These are phyloP conservation scores for Trichoderma atrobrunneum DNA, from an alignment of 2,329 filamentous ascomycete genomes.

Conservation along the genomic window DNA sequence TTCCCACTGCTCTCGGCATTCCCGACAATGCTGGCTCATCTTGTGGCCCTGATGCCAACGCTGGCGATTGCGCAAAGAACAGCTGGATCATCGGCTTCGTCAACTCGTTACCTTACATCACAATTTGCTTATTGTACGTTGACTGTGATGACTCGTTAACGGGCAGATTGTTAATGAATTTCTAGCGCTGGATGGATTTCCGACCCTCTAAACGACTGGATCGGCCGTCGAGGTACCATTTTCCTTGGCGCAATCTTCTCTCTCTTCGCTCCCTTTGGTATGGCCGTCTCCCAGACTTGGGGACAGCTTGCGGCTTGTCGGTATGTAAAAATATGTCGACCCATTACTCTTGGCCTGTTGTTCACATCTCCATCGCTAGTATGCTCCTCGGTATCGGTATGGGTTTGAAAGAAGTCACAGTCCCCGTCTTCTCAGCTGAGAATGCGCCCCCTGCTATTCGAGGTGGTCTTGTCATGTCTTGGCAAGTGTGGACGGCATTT, in stretches of 20 bases:
- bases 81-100: slow-evolving; percentile 61
- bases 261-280: slow-evolving; percentile 59
- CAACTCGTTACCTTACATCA: slow-evolving; percentile 49
- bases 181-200: slow-evolving; percentile 57
- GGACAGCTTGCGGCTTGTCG: slow-evolving; percentile 54
- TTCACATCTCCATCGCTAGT: slow-evolving; percentile 20
- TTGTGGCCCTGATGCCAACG: slow-evolving; percentile 33
- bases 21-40: slow-evolving; percentile 30
- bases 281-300: slow-evolving; percentile 58
- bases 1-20: slow-evolving; percentile 45
- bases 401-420: slow-evolving; percentile 50
- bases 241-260: slow-evolving; percentile 63
- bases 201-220: slow-evolving; percentile 56
- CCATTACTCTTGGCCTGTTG: neutral
- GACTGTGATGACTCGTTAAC: neutral
- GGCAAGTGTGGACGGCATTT: slow-evolving; percentile 56
- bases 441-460: slow-evolving; percentile 52
- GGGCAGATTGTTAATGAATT: slow-evolving; percentile 2
- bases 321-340: slow-evolving; percentile 30
- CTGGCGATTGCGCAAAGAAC: slow-evolving; percentile 44
- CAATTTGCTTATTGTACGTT: slow-evolving; percentile 42
- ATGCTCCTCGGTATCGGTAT: slow-evolving; percentile 58
- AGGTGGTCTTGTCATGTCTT: slow-evolving; percentile 53
- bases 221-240: slow-evolving; percentile 63
- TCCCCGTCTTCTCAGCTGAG: slow-evolving; percentile 54